phyloP scores from a whole-genome alignment of 192 early-diverging fungal genomes.

The Backusella sp. region DNA sequence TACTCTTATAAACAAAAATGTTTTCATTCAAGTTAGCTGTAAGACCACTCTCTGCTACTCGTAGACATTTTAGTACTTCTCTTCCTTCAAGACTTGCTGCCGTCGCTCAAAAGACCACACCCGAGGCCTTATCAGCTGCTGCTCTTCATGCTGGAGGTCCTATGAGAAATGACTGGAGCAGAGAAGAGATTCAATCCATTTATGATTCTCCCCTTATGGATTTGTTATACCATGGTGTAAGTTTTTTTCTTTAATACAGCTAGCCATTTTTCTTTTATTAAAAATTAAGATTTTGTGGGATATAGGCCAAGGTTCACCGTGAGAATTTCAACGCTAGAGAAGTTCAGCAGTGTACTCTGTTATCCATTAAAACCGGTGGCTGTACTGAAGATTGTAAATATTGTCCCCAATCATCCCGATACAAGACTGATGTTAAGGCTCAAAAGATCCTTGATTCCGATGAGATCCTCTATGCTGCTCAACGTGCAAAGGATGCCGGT shows the following conservation, averaged over 20 bases:
- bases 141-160: conserved; percentile 46
- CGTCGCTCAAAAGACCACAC: conserved; percentile 30
- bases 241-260: conserved; percentile 29
- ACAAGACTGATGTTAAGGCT: conserved; percentile 69
- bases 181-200: conserved; percentile 70
- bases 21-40: conserved; percentile 36
- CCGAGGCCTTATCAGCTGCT: conserved; percentile 40
- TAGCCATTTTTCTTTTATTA: background rate
- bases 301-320: conserved; percentile 74
- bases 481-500: conserved; percentile 73
- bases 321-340: conserved; percentile 62
- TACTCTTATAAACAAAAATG: conserved; percentile 26
- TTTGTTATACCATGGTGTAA: conserved; percentile 70
- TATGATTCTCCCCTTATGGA: conserved; percentile 79
- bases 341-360: conserved; percentile 79
- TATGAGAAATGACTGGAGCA: conserved; percentile 68
- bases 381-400: conserved; percentile 85
- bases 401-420: conserved; percentile 75
- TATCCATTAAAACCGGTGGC: conserved; percentile 83
- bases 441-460: conserved; percentile 68
- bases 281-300: background rate
- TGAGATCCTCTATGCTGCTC: conserved; percentile 69
- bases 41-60: conserved; percentile 31
- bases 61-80: conserved; percentile 41
- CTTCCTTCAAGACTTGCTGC: conserved; percentile 47